A percentile compares a stretch with the other conserved stretches of the same genome.
Evolutionary conservation across 805 yeast species (phyloP).

Genomic region (Metschnikowia similis): DNA sequence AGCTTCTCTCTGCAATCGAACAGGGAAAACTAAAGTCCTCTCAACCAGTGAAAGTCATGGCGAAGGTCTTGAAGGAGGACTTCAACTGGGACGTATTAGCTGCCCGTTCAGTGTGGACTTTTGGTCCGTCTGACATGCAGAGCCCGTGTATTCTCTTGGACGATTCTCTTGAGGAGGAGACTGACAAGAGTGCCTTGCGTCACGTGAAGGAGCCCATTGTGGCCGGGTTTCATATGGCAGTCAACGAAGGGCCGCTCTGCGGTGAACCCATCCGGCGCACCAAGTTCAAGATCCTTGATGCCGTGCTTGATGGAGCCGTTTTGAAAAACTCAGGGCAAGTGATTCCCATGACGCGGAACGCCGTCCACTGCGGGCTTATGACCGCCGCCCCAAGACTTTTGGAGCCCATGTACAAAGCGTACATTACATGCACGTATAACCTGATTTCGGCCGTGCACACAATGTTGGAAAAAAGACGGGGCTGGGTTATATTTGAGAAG

Average conservation of each 20-base stretch:
- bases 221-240: constrained; percentile 83
- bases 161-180: constrained; percentile 70
- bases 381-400: constrained; percentile 72
- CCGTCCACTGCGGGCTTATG: constrained; percentile 76
- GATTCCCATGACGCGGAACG: constrained; percentile 77
- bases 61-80: constrained; percentile 51
- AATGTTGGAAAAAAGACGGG: constrained; percentile 63
- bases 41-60: constrained; percentile 39
- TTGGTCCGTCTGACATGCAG: constrained; percentile 51
- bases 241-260: constrained; percentile 86
- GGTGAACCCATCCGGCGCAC: constrained; percentile 74
- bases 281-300: constrained; percentile 66
- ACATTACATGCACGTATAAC: constrained; percentile 49
- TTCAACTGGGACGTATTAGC: constrained; percentile 82
- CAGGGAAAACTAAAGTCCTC: constrained; percentile 37
- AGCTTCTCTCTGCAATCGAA: constrained; percentile 54
- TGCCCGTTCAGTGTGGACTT: constrained; percentile 76
- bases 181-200: constrained; percentile 49
- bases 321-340: constrained; percentile 64
- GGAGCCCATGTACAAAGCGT: constrained; percentile 74
- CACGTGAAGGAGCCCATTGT: constrained; percentile 51
- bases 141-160: constrained; percentile 56
- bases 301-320: constrained; percentile 43
- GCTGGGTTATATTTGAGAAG: constrained; percentile 40
- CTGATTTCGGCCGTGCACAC: constrained; percentile 47